Evolutionary conservation across 345 rosid genomes (phyloP).

Genomic region (Viola odorata): DNA sequence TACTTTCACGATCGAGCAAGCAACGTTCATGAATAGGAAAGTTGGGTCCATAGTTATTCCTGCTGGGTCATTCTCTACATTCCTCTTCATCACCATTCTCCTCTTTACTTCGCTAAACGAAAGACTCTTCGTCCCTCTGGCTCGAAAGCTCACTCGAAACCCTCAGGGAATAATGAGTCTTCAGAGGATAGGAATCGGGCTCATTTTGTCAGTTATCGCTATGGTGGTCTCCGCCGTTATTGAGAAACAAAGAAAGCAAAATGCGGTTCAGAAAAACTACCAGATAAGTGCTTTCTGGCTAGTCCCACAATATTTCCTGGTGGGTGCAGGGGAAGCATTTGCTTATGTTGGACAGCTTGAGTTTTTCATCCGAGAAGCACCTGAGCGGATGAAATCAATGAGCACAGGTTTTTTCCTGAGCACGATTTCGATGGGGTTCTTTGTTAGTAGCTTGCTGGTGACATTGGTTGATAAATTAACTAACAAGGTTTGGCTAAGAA

Average conservation of each 20-base stretch:
- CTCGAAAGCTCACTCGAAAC: conserved; percentile 4
- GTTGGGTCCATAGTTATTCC: conserved; percentile 49
- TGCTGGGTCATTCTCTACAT: conserved; percentile 56
- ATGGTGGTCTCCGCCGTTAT: conserved; percentile 53
- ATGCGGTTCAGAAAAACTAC: not conserved
- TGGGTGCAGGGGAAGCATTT: conserved; percentile 22
- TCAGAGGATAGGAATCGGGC: conserved; percentile 56
- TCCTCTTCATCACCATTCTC: conserved; percentile 52
- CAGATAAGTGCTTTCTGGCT: conserved; percentile 21
- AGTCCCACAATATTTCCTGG: conserved; percentile 24
- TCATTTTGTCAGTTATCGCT: conserved; percentile 46
- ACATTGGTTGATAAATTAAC: conserved; percentile 60
- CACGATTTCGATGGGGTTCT: conserved; percentile 85
- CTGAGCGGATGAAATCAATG: conserved; percentile 57
- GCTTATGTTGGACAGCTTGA: conserved; percentile 30
- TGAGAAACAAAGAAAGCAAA: conserved; percentile 35
- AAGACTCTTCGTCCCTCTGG: conserved; percentile 41
- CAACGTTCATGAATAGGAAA: conserved; percentile 56
- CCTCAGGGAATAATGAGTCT: conserved; percentile 48
- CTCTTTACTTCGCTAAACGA: conserved; percentile 47
- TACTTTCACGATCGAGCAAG: conserved; percentile 73
- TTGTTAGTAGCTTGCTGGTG: conserved; percentile 70
- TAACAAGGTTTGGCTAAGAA: conserved; percentile 54
- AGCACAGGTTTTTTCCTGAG: conserved; percentile 86
- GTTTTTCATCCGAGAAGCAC: conserved; percentile 31